Evolutionary conservation across 768 basidiomycete genomes (phyloP).

Genomic region (Ephemerocybe angulata): DNA sequence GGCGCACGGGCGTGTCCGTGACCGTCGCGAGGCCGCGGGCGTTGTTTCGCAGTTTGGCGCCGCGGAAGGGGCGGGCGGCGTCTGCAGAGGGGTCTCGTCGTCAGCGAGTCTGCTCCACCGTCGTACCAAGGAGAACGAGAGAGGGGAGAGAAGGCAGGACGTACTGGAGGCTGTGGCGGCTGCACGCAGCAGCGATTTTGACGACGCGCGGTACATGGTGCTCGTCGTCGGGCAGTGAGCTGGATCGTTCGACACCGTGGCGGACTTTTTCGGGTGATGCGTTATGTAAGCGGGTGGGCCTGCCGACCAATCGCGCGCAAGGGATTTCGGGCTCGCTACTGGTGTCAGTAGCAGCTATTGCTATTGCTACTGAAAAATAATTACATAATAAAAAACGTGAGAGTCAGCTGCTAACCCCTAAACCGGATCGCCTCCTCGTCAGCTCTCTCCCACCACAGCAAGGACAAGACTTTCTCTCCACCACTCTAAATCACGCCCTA

Average conservation of each 20-base stretch:
- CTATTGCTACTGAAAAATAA: no score
- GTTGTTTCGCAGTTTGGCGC: constrained; percentile 32
- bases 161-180: constrained; percentile 26
- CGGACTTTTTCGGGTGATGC: constrained; percentile 30
- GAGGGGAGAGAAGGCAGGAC: constrained; percentile 9
- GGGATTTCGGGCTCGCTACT: no score
- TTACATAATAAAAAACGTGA: no score
- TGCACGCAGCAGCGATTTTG: constrained; percentile 31
- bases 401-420: no score
- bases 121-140: no score
- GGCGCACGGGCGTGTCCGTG: constrained; percentile 80
- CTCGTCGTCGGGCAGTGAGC: constrained; percentile 30
- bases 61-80: constrained; percentile 28
- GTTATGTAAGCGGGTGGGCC: constrained; percentile 9
- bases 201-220: constrained; percentile 33
- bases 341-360: no score
- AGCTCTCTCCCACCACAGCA: no score
- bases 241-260: constrained; percentile 13
- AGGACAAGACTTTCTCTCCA: no score
- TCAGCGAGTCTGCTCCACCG: no score
- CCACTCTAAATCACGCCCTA: no score
- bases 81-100: constrained; percentile 14
- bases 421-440: no score
- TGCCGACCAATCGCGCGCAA: no score
- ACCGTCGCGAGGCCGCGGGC: constrained; percentile 64